Base-by-base conservation (phyloP, 2,329 filamentous ascomycete genomes). In the Parasarocladium wereldwijsianum region DNA sequence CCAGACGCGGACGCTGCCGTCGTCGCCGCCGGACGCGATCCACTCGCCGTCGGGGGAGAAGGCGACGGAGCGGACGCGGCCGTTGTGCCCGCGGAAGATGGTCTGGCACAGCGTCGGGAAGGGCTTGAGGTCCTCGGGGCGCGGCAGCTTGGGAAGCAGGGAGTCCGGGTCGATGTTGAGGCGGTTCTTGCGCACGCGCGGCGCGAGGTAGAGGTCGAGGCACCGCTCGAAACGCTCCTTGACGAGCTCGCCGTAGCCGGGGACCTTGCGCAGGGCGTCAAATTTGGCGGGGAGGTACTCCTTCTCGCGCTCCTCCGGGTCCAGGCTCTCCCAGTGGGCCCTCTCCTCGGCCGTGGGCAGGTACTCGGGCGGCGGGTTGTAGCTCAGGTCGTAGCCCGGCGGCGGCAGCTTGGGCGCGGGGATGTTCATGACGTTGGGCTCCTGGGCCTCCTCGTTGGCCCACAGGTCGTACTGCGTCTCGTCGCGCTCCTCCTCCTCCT, bases 161-260 rank as follows among this genome's bases (percentile, higher is more conserved):
- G 84, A 93, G 52, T 81, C 80, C 3, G 90, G 90, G 44, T 98
- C 90, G 46, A 98, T 96, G 56, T 96, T 93, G 46, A 98, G 71
- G 53, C 86, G 81, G 60, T 86, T 94, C 52, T 92, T 80, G 36
- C 87, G 75, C 33, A 98, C 75, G 46, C 90, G 70, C 26, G 92
- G 90, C 11, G 92, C 90, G 35, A 98, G 68, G 52, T 98, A 98
- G 12, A 98, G 67, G 55, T 98, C 92, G 41, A 98, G 61, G 51
- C 85, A 96, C 40, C 92, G 70, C 53, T 98, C 86, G 44, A 98
- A 98, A 41, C 86, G 78, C 55, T 98, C 90, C 54, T 94, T 93
- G 50, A 98, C 75, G 41, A 94, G 84, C 32, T 67, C 70, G 29
- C 79, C 81, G 49, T 93, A 98, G 11, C 80, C 92, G 29, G 92